Base-by-base conservation (phyloP, 345 rosid genomes). In the Psidium guajava region DNA sequence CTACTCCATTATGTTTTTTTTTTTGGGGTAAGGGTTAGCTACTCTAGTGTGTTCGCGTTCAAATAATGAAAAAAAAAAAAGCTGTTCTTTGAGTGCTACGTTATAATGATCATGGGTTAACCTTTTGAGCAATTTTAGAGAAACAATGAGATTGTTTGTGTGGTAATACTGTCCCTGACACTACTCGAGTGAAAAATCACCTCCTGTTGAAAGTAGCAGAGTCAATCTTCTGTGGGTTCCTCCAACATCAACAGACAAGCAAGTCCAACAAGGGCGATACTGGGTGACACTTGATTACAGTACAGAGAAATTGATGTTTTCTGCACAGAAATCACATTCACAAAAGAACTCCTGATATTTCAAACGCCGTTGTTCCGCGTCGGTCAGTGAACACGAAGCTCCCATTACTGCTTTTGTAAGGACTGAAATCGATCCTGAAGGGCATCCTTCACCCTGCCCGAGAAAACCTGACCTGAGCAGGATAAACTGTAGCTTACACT, bases 311-410 rank as follows among this genome's bases (percentile, higher is more conserved):
- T 14, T 53, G 55, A 53, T 25, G 4, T 20, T 14, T 50, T 42
- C 64, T 85, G 89, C 40, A 87, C 82, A 42, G 91, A 92, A 80
- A 87, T 36, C 42, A 89, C 92, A 83, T 88, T 88, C 81, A 91
- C 90, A 74, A 90, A 84, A 80, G 92, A 93, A 89, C 90, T 90
- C 74, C 90, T 86, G 47, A 89, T 90, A 32, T 69, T 61, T 32
- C 86, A 88, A 58, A 88, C 69, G 32, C 91, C 91, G 82, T 89
- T 92, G 54, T 80, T 90, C 94, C 93, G 91, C 58, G 88, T 91
- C 91, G 91, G 86, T 74, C 89, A 89, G 50, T 92, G 77, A 90
- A 91, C 44, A 88, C 91, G 82, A 88, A 93, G 74, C 56, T 88
- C 57, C 92, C 92, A 61, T 89, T 83, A 28, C 87, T 91, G 12